Base-by-base conservation (phyloP, 306 rosid species). In the Rosa multiflora region DNA sequence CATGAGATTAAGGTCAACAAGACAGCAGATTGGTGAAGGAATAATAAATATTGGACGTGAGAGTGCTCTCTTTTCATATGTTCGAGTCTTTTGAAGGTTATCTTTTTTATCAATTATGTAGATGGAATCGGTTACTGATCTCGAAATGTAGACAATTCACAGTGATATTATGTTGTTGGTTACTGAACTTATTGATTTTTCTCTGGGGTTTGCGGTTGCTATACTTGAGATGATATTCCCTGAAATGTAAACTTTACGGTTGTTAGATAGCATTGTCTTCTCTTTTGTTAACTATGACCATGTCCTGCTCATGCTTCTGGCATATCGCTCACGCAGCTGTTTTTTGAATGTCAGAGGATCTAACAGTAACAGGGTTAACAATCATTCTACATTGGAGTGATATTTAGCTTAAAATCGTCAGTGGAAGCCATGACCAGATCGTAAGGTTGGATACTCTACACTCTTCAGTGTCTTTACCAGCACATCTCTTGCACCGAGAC, bases 371-470 rank as follows among this genome's bases (percentile, higher is more conserved):
- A n/a, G 9, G 40, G 53, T 56, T 4, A 70, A 29, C 40, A 58
- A 7, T 59, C 21, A 59, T 12, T 18, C 23, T 77, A 58, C 64
- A 67, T 29, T 76, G 75, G 69, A 52, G 47, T 67, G 13, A 18
- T 70, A 51, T 26, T 48, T 68, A 64, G 77, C 62, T 55, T 78
- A 78, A 82, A 78, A 76, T 77, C 81, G 70, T 47, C 67, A 17
- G 52, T 39, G 39, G 75, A 66, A 32, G 81, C 67, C 61, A 56
- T 10, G 53, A 17, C 5, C 26, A 35, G 69, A 53, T 49, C 14
- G 62, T 10, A 64, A 51, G 44, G 49, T 82, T 67, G 79, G 26
- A 21, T 6, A 66, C 76, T 73, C 35, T 68, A 70, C 69, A 18
- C 46, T 82, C 55, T 47, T 17, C 26, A 55, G 52, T 73, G 44